These are phyloP conservation scores for Neonectria hederae DNA, from an alignment of 2,329 filamentous ascomycete species.

Conservation along the genomic window DNA sequence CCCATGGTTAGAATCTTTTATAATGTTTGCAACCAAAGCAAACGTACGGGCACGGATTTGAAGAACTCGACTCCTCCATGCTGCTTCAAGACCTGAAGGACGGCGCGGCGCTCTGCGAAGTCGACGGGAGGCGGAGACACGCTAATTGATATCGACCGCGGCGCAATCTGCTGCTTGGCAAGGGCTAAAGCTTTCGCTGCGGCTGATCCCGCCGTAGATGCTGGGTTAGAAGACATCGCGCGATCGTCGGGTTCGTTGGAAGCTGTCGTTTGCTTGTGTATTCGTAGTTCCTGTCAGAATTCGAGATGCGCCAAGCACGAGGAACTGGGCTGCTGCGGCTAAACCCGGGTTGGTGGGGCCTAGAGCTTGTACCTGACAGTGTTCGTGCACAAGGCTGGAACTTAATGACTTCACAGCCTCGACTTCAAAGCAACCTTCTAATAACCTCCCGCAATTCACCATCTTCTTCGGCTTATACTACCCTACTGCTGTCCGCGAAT, in stretches of 20 bases:
- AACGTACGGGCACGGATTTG: constrained; percentile 45
- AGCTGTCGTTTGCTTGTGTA: not conserved
- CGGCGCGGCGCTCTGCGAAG: constrained; percentile 64
- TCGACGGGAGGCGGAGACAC: constrained; percentile 62
- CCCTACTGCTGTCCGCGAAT: not conserved
- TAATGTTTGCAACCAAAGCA: not conserved
- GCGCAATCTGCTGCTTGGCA: constrained; percentile 32
- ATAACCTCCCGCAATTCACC: not conserved
- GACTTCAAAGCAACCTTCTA: constrained; percentile 3
- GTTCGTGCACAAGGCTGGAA: constrained; percentile 10
- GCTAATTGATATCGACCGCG: constrained; percentile 58
- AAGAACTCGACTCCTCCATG: constrained; percentile 63
- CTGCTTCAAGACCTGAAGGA: constrained; percentile 61
- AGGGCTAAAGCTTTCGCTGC: constrained; percentile 16
- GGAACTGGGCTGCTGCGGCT: not conserved
- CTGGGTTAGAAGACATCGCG: constrained; percentile 6
- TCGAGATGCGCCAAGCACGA: not conserved
- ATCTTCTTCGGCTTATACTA: constrained; percentile 4
- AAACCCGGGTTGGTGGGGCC: constrained; percentile 18
- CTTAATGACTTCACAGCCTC: not conserved
- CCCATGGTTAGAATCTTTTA: not conserved
- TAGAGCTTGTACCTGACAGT: not conserved
- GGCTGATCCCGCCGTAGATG: not conserved
- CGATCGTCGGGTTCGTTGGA: constrained; percentile 2
- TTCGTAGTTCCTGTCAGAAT: not conserved